A percentile compares a stretch with the other conserved stretches of the same genome.
Conservation (phyloP, 2,329 filamentous ascomycete genomes). For the Penicillium verrucosum region DNA sequence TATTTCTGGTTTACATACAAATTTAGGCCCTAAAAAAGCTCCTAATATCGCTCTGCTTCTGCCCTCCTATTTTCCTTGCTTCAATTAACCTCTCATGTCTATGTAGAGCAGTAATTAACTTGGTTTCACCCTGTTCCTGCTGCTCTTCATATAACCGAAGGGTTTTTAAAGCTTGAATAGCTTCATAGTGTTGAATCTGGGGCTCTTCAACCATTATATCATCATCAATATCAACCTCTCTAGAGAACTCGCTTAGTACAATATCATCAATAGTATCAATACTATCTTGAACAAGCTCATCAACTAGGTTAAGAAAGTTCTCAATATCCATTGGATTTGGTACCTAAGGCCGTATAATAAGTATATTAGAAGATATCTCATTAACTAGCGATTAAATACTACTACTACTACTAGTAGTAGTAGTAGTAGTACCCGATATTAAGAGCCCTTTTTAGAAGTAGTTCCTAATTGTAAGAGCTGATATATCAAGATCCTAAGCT, state of each 20-base stretch:
- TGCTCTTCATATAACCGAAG: not conserved
- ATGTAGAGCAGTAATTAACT: too few relatives aligned
- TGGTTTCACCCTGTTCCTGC: not conserved
- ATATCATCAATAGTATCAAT: not conserved
- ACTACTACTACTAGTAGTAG: too few relatives aligned
- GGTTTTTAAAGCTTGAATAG: not conserved
- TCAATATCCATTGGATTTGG: not conserved
- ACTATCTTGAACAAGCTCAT: not conserved
- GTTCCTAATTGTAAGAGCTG: not conserved
- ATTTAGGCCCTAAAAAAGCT: too few relatives aligned
- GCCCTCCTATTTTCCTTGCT: too few relatives aligned
- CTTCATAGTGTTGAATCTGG: not conserved
- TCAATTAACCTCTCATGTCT: too few relatives aligned
- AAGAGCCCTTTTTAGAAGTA: not conserved
- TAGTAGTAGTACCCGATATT: not conserved
- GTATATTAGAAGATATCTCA: not conserved
- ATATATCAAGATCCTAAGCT: not conserved
- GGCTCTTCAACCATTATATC: not conserved
- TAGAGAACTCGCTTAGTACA: not conserved
- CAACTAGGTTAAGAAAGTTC: not conserved
- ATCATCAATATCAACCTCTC: not conserved
- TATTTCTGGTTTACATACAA: too few relatives aligned
- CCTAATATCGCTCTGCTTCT: too few relatives aligned
- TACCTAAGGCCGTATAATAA: not conserved
- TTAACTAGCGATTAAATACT: not conserved